Base-by-base conservation (phyloP, 78 protist genomes). In the Protostelium mycophagum region DNA sequence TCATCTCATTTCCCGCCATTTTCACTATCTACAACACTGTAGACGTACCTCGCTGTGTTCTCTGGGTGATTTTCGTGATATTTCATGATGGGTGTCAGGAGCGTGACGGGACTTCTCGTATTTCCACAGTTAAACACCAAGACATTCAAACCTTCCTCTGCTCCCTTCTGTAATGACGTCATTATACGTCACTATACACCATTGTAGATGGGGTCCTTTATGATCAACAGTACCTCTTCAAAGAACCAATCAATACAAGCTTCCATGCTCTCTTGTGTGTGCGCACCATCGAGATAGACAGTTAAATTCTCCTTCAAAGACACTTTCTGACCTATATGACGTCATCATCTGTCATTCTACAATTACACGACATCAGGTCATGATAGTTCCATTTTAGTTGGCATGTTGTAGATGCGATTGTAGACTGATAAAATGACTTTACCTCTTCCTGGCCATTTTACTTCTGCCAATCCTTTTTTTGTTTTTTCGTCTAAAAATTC, bases 271-370 rank as follows among this genome's bases (percentile, higher is more conserved):
- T 96, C 97, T 0, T 38, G 90, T 1, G 98, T 96, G 16, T 96
- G 98, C 35, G 98, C 98, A n/a, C 98, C 98, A 38, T 96, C 98
- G 35, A 96, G 73, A 51, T 85, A 91, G 39, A 95, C 63, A 1
- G 63, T 83, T 23, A 94, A 28, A 34, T 91, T 83, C 25, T 51
- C 73, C 16, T 5, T 25, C 16, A 51, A 5, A 51, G 31, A 16
- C 5, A 51, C 16, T 16, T 51, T 51, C 73, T 51, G 73, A 51
- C 73, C 73, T 51, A 16, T 51, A 5, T 51, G 31, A 25, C 73
- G 73, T 51, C 16, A 5, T 25, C 16, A 25, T 16, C 16, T 51
- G 73, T 51, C 73, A 51, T 25, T 51, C 16, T 51, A 25, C 73
- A 16, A 5, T 5, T 25, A 16, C 16, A 25, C 16, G 73, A 51